Conservation (phyloP, 345 rosid species). For the Streptanthus diversifolius region DNA sequence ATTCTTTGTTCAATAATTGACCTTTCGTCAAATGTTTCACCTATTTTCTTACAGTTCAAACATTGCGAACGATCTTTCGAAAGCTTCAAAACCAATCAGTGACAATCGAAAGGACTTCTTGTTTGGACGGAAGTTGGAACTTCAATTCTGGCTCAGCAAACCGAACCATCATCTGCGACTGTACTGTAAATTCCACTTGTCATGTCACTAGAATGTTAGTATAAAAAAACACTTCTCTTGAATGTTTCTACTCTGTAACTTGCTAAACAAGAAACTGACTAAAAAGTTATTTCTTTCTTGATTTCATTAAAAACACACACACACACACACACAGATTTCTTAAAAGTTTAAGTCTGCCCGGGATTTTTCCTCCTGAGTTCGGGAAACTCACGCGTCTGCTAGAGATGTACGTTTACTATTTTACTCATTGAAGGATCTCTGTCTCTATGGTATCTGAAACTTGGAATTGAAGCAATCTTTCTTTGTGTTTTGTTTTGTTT, state of each 20-base stretch:
- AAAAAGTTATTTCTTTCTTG: not conserved
- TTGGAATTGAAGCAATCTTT: constrained; percentile 13
- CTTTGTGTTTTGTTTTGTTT: not conserved
- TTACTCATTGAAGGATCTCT: not conserved
- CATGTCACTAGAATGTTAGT: constrained; percentile 64
- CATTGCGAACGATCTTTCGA: constrained; percentile 42
- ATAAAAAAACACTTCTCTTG: not conserved
- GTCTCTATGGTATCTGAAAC: not conserved
- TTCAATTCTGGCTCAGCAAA: not conserved
- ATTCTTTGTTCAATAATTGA: not conserved
- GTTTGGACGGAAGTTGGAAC: constrained; percentile 44
- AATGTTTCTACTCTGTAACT: not conserved
- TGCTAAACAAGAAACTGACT: not conserved
- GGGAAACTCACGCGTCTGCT: constrained; percentile 50
- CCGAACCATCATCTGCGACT: constrained; percentile 51
- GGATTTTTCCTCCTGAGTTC: constrained; percentile 62
- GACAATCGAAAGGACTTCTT: constrained; percentile 39
- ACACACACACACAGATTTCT: constrained; percentile 57
- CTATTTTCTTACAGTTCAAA: constrained; percentile 41
- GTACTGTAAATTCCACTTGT: constrained; percentile 40
- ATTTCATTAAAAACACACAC: not conserved
- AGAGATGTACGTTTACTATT: constrained; percentile 51
- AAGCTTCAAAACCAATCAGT: constrained; percentile 39
- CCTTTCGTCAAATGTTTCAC: constrained; percentile 5
- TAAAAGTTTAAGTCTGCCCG: constrained; percentile 55